Evolutionary conservation across 495 filamentous ascomycete genomes (phyloP).

Genomic region (Neurospora hispaniola): DNA sequence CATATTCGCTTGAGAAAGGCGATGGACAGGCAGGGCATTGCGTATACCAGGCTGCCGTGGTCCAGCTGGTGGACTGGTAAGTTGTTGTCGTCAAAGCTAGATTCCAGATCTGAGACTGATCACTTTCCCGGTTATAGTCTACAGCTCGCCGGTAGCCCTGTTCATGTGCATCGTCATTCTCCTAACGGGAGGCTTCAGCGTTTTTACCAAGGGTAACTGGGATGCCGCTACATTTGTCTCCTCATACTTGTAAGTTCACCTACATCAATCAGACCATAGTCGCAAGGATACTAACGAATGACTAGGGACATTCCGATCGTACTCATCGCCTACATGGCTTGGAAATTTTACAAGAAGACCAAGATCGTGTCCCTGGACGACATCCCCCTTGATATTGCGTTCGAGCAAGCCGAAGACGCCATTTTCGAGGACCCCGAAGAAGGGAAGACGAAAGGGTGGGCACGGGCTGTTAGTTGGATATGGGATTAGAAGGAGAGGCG

Average conservation of each 20-base stretch:
- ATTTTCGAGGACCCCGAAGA: conserved; percentile 23
- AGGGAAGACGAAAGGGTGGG: conserved; percentile 16
- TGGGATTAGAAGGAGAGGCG: conserved; percentile 24
- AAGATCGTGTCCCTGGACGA: conserved; percentile 40
- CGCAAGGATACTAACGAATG: neutral
- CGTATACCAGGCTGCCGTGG: conserved; percentile 29
- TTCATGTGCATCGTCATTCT: conserved; percentile 37
- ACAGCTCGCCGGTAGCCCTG: conserved; percentile 27
- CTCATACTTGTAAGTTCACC: conserved; percentile 34
- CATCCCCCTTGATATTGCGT: conserved; percentile 36
- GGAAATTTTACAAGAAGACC: conserved; percentile 44
- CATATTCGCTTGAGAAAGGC: conserved; percentile 36
- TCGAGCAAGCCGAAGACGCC: conserved; percentile 24
- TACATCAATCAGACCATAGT: accelerated
- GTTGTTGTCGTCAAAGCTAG: neutral
- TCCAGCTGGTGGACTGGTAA: conserved; percentile 32
- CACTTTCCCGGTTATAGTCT: conserved; percentile 7
- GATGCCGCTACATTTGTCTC: conserved; percentile 36
- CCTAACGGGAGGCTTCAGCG: conserved; percentile 35
- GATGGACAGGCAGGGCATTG: conserved; percentile 32
- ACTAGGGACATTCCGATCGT: conserved; percentile 46
- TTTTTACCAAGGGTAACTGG: conserved; percentile 40
- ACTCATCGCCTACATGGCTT: conserved; percentile 38
- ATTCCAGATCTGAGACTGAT: neutral
- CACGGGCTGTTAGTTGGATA: conserved; percentile 27